phyloP scores from a whole-genome alignment of 768 basidiomycete species.

The Leccinum boreale region DNA sequence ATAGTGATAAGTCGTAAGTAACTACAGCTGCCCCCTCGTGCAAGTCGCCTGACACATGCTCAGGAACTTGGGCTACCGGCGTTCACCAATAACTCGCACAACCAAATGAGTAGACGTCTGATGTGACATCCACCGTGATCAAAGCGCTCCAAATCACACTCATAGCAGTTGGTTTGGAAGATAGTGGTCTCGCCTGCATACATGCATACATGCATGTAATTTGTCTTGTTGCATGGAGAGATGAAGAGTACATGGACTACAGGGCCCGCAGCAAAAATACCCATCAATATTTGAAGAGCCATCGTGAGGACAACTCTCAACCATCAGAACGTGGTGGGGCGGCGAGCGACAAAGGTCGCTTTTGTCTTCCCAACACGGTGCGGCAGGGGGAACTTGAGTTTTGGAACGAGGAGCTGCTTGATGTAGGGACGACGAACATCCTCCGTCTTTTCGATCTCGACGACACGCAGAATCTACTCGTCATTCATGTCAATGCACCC shows the following conservation, averaged over 20 bases:
- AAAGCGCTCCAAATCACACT: neutral
- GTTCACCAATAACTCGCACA: neutral
- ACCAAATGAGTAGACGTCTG: neutral
- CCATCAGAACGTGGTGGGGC: slow-evolving; percentile 68
- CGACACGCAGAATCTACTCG: slow-evolving; percentile 88
- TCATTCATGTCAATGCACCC: neutral
- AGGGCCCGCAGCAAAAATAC: slow-evolving; percentile 4
- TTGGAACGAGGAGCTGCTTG: slow-evolving; percentile 88
- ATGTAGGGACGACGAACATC: slow-evolving; percentile 97
- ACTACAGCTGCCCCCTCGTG: neutral
- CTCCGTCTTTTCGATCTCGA: slow-evolving; percentile 88
- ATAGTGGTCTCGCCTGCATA: neutral
- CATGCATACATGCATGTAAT: slow-evolving; percentile 8
- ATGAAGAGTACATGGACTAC: slow-evolving; percentile 14
- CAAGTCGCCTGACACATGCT: too few relatives aligned
- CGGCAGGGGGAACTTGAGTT: slow-evolving; percentile 96
- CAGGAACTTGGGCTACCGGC: neutral
- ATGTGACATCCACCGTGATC: neutral
- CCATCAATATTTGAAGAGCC: slow-evolving; percentile 2
- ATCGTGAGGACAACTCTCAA: neutral
- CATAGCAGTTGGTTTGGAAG: neutral
- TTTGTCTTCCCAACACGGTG: slow-evolving; percentile 79
- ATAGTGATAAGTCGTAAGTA: neutral
- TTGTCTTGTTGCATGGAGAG: slow-evolving; percentile 15
- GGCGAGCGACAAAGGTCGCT: slow-evolving; percentile 76